Evolutionary conservation across 768 basidiomycete genomes (phyloP).

Genomic region (Dentipellis fragilis): DNA sequence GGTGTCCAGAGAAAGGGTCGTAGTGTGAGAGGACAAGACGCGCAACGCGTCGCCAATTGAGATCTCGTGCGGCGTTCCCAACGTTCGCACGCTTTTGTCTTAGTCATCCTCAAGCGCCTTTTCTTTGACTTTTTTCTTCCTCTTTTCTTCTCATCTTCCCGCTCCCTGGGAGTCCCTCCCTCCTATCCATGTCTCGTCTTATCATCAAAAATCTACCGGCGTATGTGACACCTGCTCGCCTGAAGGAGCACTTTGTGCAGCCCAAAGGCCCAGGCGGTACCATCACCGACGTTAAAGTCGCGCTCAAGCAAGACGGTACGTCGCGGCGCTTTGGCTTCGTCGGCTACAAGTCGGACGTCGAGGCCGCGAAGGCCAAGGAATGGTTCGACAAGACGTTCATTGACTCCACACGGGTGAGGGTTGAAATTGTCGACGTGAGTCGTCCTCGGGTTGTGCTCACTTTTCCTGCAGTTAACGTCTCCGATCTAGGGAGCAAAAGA

Average conservation of each 20-base stretch:
- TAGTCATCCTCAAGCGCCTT: neutral
- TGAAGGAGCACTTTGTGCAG: conserved; percentile 56
- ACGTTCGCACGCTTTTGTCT: neutral
- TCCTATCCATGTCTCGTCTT: conserved; percentile 64
- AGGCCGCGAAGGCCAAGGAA: conserved; percentile 63
- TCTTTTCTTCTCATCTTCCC: neutral
- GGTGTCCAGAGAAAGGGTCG: neutral
- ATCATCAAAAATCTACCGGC: conserved; percentile 75
- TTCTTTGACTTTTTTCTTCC: neutral
- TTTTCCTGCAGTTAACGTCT: neutral
- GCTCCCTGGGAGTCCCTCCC: neutral
- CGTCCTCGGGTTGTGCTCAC: neutral
- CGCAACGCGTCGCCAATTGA: neutral
- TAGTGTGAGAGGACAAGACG: neutral
- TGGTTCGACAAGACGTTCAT: conserved; percentile 86
- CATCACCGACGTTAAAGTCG: conserved; percentile 82
- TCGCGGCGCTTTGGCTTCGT: conserved; percentile 87
- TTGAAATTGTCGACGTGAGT: conserved; percentile 70
- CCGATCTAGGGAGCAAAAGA: conserved; percentile 50
- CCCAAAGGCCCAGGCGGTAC: conserved; percentile 51
- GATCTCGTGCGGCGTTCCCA: neutral
- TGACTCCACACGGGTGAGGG: conserved; percentile 66
- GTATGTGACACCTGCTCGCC: conserved; percentile 52
- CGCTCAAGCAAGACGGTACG: conserved; percentile 66
- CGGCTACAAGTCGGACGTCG: conserved; percentile 74